phyloP scores from a whole-genome alignment of 768 basidiomycete species.

The Cyclocybe aegerita region DNA sequence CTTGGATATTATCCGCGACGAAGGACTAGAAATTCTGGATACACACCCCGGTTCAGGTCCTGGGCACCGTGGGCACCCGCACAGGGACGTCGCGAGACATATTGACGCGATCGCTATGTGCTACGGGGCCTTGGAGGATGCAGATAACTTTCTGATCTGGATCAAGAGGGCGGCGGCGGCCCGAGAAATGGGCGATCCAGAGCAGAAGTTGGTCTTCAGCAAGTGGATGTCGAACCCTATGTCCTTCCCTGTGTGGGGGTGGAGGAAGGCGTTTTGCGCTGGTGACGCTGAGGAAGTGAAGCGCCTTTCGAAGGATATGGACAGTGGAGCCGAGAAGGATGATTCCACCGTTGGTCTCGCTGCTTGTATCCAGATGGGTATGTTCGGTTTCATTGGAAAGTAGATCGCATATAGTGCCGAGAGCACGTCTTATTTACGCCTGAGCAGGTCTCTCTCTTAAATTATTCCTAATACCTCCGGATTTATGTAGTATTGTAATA shows the following conservation, averaged over 20 bases:
- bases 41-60: not conserved
- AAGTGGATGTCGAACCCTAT: slow-evolving; percentile 34
- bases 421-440: too few relatives aligned
- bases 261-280: slow-evolving; percentile 18
- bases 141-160: slow-evolving; percentile 34
- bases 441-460: too few relatives aligned
- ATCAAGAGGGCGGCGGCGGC: slow-evolving; percentile 25
- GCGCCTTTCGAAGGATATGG: too few relatives aligned
- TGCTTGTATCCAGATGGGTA: too few relatives aligned
- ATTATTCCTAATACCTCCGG: too few relatives aligned
- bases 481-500: too few relatives aligned
- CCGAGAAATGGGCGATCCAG: slow-evolving; percentile 15
- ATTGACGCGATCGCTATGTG: slow-evolving; percentile 40
- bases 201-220: slow-evolving; percentile 27
- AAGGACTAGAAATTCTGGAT: slow-evolving; percentile 31
- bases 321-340: too few relatives aligned
- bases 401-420: too few relatives aligned
- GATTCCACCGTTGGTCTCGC: too few relatives aligned
- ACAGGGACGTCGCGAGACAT: slow-evolving; percentile 19
- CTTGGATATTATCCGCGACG: slow-evolving; percentile 27
- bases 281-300: too few relatives aligned
- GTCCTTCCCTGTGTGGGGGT: slow-evolving; percentile 37
- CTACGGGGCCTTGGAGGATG: slow-evolving; percentile 38
- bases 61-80: not conserved
- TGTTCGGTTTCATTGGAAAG: too few relatives aligned